Percentiles rank a stretch among this genome's conserved stretches.
Evolutionary conservation across 176 grass and related monocot genomes (phyloP).

Genomic region (Puccinellia tenuiflora): DNA sequence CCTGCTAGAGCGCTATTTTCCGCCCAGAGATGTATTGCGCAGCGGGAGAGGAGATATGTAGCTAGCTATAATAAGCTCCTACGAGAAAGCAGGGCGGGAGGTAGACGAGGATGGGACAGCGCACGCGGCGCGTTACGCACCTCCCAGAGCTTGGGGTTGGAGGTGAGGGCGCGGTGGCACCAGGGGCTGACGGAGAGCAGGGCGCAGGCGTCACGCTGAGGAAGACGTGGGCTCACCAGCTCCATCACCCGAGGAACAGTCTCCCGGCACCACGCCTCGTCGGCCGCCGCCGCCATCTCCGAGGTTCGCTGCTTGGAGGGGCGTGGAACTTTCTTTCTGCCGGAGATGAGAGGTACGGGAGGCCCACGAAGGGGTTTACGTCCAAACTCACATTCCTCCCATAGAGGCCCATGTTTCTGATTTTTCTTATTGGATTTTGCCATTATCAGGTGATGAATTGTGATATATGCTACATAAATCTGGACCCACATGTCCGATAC

Average conservation of each 20-base stretch:
- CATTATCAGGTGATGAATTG: too few relatives aligned
- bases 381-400: neutral
- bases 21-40: neutral
- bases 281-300: conserved; percentile 30
- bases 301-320: neutral
- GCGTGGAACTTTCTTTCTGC: neutral
- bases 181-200: conserved; percentile 60
- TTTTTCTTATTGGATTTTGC: neutral
- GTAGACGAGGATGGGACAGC: neutral
- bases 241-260: conserved; percentile 60
- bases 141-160: conserved; percentile 70
- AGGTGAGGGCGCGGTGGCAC: conserved; percentile 67
- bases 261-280: conserved; percentile 38
- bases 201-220: conserved; percentile 61
- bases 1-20: neutral
- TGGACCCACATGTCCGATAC: too few relatives aligned
- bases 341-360: neutral
- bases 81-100: neutral
- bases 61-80: neutral
- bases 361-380: neutral
- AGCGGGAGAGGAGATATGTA: neutral
- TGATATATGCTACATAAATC: too few relatives aligned
- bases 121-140: conserved; percentile 7
- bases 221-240: conserved; percentile 57
- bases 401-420: neutral